Conservation (phyloP, 2,329 filamentous ascomycete species). For the Didymosphaeria variabile region DNA sequence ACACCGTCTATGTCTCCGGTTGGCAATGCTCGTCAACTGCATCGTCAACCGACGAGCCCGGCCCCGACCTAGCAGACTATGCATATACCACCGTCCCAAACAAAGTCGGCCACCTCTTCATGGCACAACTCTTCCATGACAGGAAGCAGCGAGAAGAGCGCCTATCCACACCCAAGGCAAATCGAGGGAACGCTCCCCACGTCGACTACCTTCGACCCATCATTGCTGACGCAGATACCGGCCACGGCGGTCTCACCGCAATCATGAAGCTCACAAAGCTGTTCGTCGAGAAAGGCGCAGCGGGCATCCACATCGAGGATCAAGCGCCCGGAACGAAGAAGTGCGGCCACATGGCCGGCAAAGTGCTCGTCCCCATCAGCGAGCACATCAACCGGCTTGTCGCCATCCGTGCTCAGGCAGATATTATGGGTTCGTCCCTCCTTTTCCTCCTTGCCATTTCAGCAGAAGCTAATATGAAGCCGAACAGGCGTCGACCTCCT, state of each 20-base stretch:
- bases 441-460: background rate
- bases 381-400: conserved; percentile 99
- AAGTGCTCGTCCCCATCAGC: conserved; percentile 94
- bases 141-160: conserved; percentile 98
- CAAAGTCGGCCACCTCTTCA: conserved; percentile 97
- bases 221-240: conserved; percentile 95
- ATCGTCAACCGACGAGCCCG: conserved; percentile 92
- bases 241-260: conserved; percentile 95
- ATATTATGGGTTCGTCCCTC: conserved; percentile 82
- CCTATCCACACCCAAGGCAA: conserved; percentile 74
- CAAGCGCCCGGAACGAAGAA: conserved; percentile 99
- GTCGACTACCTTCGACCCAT: conserved; percentile 95
- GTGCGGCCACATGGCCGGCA: conserved; percentile 99
- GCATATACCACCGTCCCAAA: conserved; percentile 94
- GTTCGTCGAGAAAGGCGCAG: conserved; percentile 94
- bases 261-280: conserved; percentile 99
- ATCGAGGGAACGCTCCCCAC: conserved; percentile 78
- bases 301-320: conserved; percentile 98
- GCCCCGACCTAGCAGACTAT: conserved; percentile 97
- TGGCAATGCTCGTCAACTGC: conserved; percentile 99
- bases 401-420: conserved; percentile 94
- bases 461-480: background rate
- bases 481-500: conserved; percentile 78
- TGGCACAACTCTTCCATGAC: conserved; percentile 99
- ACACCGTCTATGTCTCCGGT: conserved; percentile 98